Conservation (phyloP, 345 rosid genomes). For the Ailanthus altissimus region DNA sequence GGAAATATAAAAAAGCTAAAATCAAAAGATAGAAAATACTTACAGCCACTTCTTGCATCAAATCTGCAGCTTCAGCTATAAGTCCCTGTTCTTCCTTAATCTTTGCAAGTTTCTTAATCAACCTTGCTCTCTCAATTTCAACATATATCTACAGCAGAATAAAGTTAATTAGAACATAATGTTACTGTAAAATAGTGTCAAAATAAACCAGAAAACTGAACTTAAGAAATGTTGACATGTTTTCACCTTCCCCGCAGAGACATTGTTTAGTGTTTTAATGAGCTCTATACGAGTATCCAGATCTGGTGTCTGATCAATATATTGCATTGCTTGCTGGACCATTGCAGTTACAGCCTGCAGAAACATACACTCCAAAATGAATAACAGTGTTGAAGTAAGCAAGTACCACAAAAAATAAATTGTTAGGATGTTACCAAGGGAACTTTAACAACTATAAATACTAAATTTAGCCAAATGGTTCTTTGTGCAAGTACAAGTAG, state of each 20-base stretch:
- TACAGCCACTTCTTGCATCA: constrained; percentile 99
- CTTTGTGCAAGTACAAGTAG: background rate
- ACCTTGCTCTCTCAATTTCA: constrained; percentile 89
- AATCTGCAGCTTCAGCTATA: constrained; percentile 94
- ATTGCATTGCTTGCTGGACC: constrained; percentile 98
- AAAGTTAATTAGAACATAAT: constrained; percentile 6
- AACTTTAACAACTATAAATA: background rate
- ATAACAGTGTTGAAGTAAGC: background rate
- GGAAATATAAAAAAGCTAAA: background rate
- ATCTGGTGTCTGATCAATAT: constrained; percentile 93
- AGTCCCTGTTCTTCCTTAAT: constrained; percentile 88
- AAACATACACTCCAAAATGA: constrained; percentile 1
- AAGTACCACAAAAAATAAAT: background rate
- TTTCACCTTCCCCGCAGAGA: constrained; percentile 89
- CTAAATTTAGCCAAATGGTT: background rate
- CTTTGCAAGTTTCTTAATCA: constrained; percentile 86
- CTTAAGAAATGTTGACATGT: background rate
- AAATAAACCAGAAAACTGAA: background rate
- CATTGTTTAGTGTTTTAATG: constrained; percentile 71
- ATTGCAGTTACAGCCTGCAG: constrained; percentile 87
- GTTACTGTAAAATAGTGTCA: background rate
- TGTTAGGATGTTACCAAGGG: background rate
- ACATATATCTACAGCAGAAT: constrained; percentile 70
- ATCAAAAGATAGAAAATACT: constrained; percentile 25
- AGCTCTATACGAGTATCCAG: constrained; percentile 88